A percentile compares a stretch with the other conserved stretches of the same genome.
Evolutionary conservation across 257 asterid genomes (phyloP).

Genomic region (Linaria vulgaris): DNA sequence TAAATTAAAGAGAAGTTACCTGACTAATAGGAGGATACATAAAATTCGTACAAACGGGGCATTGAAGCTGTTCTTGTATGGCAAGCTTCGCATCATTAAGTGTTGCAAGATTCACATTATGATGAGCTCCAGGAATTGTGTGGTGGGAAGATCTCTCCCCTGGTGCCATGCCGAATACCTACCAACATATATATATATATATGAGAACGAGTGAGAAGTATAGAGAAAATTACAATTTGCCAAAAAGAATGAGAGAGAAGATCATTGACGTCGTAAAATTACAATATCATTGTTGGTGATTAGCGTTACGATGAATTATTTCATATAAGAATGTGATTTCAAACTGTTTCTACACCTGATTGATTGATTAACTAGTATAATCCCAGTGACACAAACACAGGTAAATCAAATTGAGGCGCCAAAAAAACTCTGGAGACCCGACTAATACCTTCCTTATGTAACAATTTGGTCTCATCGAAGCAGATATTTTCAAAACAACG

Average conservation of each 20-base stretch:
- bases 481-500: too few relatives aligned
- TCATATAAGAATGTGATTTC: background rate
- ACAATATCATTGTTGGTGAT: background rate
- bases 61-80: conserved; percentile 73
- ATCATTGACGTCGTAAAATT: too few relatives aligned
- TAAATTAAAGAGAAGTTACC: conserved; percentile 39
- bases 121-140: too few relatives aligned
- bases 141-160: too few relatives aligned
- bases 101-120: conserved; percentile 29
- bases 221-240: background rate
- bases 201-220: too few relatives aligned
- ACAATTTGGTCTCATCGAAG: conserved; percentile 29
- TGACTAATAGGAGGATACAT: conserved; percentile 87
- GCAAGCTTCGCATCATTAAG: conserved; percentile 41
- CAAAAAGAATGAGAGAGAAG: too few relatives aligned
- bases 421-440: too few relatives aligned
- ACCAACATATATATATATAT: too few relatives aligned
- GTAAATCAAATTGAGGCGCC: background rate
- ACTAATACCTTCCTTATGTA: conserved; percentile 14
- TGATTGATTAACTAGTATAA: too few relatives aligned
- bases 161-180: conserved; percentile 26
- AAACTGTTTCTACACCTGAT: background rate
- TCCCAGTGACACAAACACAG: background rate
- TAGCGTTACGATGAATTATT: background rate
- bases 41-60: conserved; percentile 67